A percentile compares a stretch with the other conserved stretches of the same genome.
Conservation (phyloP, 495 filamentous ascomycete species). For the Neurospora pannonica region DNA sequence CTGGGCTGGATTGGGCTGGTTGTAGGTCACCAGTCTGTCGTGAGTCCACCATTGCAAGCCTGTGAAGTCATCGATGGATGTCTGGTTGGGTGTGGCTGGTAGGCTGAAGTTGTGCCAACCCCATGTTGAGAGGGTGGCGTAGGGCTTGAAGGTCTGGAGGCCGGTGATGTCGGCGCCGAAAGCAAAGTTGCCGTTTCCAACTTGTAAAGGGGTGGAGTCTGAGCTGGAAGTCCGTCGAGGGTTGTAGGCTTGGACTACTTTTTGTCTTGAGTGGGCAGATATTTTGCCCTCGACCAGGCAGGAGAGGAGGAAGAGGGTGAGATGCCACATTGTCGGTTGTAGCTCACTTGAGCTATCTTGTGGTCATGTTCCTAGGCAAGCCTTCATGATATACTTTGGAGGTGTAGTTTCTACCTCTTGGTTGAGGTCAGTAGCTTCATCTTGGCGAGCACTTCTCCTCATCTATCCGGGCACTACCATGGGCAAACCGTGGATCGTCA, state of each 20-base stretch:
- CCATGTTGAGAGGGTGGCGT: conserved; percentile 46
- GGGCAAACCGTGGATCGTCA: not conserved
- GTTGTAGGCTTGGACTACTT: conserved; percentile 33
- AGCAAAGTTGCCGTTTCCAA: conserved; percentile 47
- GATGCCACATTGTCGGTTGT: not conserved
- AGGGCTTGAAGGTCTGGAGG: conserved; percentile 51
- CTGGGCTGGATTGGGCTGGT: conserved; percentile 42
- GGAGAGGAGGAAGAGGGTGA: conserved; percentile 7
- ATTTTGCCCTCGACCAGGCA: conserved; percentile 14
- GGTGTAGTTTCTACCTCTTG: not conserved
- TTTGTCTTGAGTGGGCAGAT: conserved; percentile 20
- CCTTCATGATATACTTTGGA: not conserved
- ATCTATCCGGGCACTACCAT: not conserved
- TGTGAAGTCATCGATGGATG: conserved; percentile 31
- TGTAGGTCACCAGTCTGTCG: conserved; percentile 42
- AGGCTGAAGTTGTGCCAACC: conserved; percentile 50
- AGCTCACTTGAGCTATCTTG: not conserved
- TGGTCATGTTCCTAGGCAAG: not conserved
- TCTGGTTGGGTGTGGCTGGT: conserved; percentile 33
- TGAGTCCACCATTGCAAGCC: conserved; percentile 46
- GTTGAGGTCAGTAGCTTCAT: not conserved
- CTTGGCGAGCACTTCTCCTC: not conserved
- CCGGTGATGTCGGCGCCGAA: conserved; percentile 47
- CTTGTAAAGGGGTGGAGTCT: conserved; percentile 37
- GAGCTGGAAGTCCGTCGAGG: conserved; percentile 38